phyloP scores from a whole-genome alignment of 2,329 filamentous ascomycete genomes.

The Trichoderma sp. region DNA sequence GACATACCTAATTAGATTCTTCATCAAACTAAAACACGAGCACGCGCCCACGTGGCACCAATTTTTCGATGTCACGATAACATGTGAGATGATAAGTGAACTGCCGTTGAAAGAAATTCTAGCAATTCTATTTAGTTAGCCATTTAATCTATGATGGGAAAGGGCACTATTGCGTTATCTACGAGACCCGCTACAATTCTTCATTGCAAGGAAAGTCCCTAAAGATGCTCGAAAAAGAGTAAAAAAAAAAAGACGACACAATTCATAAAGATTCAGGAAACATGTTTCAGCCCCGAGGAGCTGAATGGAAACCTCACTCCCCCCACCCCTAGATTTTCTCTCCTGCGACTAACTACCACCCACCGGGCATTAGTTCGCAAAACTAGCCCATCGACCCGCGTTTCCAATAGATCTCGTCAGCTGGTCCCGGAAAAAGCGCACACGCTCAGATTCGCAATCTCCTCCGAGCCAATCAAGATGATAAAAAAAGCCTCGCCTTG shows the following conservation, averaged over 20 bases:
- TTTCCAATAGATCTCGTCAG: slow-evolving; percentile 21
- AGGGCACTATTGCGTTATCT: slow-evolving; percentile 5
- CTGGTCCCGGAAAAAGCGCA: background rate
- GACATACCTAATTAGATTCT: background rate
- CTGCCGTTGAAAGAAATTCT: background rate
- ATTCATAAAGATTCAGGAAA: background rate
- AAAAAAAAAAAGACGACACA: no score
- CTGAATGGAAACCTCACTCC: background rate
- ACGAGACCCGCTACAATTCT: background rate
- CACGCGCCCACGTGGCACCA: background rate
- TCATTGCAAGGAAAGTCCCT: slow-evolving; percentile 7
- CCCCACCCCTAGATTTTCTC: background rate
- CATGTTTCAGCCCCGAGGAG: background rate
- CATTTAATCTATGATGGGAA: background rate
- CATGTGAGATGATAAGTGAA: background rate
- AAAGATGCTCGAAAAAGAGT: background rate
- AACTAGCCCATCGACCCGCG: slow-evolving; percentile 1
- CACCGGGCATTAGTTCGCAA: background rate
- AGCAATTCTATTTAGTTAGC: background rate
- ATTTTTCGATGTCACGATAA: background rate
- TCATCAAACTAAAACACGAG: background rate
- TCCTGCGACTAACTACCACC: background rate
- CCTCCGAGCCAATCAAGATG: slow-evolving; percentile 1
- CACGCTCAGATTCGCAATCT: background rate
- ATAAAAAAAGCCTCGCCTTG: background rate